Base-by-base conservation (phyloP, 345 rosid genomes). In the Hypericum androsaemum region DNA sequence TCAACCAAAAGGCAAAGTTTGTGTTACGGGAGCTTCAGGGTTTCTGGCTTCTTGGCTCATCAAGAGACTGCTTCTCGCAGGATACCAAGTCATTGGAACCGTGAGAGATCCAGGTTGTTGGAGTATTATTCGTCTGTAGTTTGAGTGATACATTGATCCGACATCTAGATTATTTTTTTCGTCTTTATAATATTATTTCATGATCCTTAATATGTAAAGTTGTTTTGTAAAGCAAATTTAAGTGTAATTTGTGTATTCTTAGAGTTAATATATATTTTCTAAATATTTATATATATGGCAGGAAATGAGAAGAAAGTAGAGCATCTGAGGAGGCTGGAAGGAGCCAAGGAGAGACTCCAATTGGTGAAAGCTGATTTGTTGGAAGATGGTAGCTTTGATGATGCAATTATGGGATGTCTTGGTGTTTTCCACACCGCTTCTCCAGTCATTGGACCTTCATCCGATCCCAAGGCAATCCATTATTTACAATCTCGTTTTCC, bases 341-440 rank as follows among this genome's bases (percentile, higher is more conserved):
- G 92, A 10, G 98, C 98, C 10, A 79, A 80, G 56, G 89, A 87
- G 77, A 82, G 96, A 51, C 88, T 90, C 8, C 59, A 17, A 39
- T 54, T 87, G 57, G 89, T 87, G 65, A 81, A 72, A 64, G 98
- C 92, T 6, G 80, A 90, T 49, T 63, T 90, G 37, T 55, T 82
- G 79, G 83, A 76, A 59, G 80, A 70, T 0, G 96, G 82, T 11
- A 90, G 98, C 76, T 90, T 90, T 47, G 96, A 90, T 59, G 61
- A 62, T 0, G 88, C 96, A 8, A 70, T 90, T 50, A 70, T 47
- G 59, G 95, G 82, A 56, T 86, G 97, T 52, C 76, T 73, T 16
- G 97, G 97, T 11, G 95, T 90, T 50, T 90, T 90, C 74, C 98
- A 90, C 69, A 84, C 88, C 15, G 96, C 98, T 63, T 90, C 96